These are phyloP conservation scores for Gloeopeniophorella convolvens DNA, from an alignment of 768 basidiomycete genomes.

Conservation along the genomic window DNA sequence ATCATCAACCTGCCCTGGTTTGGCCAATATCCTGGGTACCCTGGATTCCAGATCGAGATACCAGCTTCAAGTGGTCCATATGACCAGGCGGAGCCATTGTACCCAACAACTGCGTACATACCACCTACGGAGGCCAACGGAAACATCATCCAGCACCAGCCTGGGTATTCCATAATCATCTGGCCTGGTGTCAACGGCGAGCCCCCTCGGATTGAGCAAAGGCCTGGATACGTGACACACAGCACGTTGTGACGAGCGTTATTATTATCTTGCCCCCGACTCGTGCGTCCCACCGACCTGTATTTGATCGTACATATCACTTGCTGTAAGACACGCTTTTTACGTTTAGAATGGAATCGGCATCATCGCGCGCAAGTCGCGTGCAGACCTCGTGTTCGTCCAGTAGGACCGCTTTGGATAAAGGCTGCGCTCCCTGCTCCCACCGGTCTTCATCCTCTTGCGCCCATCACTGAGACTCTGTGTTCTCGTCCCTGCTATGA, in stretches of 20 bases:
- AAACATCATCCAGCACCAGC: slow-evolving; percentile 42
- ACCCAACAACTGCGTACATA: background rate
- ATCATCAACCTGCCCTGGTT: slow-evolving; percentile 70
- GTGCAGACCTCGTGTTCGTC: slow-evolving; percentile 13
- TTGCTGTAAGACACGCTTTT: slow-evolving; percentile 15
- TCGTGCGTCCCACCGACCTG: background rate
- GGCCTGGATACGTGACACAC: slow-evolving; percentile 35
- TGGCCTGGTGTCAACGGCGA: slow-evolving; percentile 59
- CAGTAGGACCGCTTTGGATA: slow-evolving; percentile 2
- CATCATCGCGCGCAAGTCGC: slow-evolving; percentile 13
- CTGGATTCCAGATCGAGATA: too few species aligned
- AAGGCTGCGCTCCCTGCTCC: background rate
- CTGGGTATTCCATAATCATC: slow-evolving; percentile 61
- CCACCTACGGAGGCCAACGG: slow-evolving; percentile 23
- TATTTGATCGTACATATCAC: slow-evolving; percentile 4
- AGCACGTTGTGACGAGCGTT: slow-evolving; percentile 5
- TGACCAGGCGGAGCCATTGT: slow-evolving; percentile 6
- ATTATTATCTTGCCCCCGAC: background rate
- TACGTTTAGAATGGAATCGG: slow-evolving; percentile 8
- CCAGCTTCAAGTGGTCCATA: too few species aligned
- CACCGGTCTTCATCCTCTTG: background rate
- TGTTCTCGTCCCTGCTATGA: slow-evolving; percentile 4
- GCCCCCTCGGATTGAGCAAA: slow-evolving; percentile 54
- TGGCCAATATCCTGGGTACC: slow-evolving; percentile 59
- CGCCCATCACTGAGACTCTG: background rate